Conservation (phyloP, 163 green algal species). For the Scenedesmus sp. region DNA sequence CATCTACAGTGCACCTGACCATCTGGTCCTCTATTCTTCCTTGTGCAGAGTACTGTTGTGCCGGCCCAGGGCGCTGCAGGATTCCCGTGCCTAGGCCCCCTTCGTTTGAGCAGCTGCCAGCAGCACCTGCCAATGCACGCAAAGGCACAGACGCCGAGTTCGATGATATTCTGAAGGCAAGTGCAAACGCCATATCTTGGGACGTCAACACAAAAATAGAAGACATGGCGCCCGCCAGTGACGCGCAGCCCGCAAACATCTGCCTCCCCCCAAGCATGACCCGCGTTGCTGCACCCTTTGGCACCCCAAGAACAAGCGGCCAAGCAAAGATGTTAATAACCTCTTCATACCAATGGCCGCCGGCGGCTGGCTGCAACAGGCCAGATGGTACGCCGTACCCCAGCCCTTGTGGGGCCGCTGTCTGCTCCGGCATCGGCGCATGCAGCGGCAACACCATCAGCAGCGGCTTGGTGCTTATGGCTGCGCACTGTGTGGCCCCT, state of each 20-base stretch:
- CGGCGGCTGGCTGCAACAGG: not conserved
- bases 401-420: not conserved
- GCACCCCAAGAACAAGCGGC: not conserved
- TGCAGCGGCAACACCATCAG: not conserved
- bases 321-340: not conserved
- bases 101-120: not conserved
- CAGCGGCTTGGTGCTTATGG: not conserved
- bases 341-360: not conserved
- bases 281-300: not conserved
- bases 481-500: not conserved
- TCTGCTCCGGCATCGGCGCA: not conserved
- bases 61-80: not conserved
- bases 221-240: not conserved
- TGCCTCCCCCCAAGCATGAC: not conserved
- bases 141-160: not conserved
- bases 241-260: not conserved
- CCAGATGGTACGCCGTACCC: not conserved
- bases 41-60: not conserved
- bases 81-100: not conserved
- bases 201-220: not conserved
- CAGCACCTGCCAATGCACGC: not conserved
- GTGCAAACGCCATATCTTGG: not conserved
- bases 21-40: not conserved
- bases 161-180: not conserved
- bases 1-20: not conserved